phyloP scores from a whole-genome alignment of 441 rosid genomes.

The Metrosideros polymorpha region DNA sequence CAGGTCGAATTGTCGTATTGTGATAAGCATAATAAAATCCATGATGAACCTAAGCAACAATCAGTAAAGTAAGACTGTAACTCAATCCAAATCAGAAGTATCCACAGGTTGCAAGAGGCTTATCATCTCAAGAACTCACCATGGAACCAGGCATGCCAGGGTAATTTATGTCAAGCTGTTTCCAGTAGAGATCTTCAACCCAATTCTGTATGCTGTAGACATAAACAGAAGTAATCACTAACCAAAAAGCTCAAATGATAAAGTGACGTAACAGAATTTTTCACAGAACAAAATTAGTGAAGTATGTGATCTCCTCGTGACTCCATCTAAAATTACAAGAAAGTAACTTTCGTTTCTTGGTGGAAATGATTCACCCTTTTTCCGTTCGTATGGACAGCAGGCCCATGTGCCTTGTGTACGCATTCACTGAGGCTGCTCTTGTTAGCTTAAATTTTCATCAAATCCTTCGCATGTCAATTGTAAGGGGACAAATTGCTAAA shows the following conservation, averaged over 20 bases:
- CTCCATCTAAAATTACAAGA: not conserved
- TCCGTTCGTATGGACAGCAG: not conserved
- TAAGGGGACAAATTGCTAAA: not conserved
- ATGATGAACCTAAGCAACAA: conserved; percentile 59
- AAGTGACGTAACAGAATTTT: not conserved
- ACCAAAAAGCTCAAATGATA: not conserved
- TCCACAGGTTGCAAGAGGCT: not conserved
- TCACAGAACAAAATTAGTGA: not conserved
- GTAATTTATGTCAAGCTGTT: conserved; percentile 85
- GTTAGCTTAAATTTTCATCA: not conserved
- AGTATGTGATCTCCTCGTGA: not conserved
- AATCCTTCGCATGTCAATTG: not conserved
- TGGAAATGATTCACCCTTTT: not conserved
- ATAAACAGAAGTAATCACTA: not conserved
- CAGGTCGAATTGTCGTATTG: conserved; percentile 72
- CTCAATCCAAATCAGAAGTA: not conserved
- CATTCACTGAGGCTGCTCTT: not conserved
- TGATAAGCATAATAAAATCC: conserved; percentile 91
- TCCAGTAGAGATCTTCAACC: conserved; percentile 84
- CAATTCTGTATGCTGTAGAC: conserved; percentile 80
- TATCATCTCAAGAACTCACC: conserved; percentile 28
- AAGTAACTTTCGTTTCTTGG: not conserved
- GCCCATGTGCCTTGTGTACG: not conserved
- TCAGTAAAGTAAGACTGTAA: not conserved
- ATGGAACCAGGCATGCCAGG: conserved; percentile 94